phyloP scores from a whole-genome alignment of 164 flowering plant genomes.

The Amborella trichopoda region DNA sequence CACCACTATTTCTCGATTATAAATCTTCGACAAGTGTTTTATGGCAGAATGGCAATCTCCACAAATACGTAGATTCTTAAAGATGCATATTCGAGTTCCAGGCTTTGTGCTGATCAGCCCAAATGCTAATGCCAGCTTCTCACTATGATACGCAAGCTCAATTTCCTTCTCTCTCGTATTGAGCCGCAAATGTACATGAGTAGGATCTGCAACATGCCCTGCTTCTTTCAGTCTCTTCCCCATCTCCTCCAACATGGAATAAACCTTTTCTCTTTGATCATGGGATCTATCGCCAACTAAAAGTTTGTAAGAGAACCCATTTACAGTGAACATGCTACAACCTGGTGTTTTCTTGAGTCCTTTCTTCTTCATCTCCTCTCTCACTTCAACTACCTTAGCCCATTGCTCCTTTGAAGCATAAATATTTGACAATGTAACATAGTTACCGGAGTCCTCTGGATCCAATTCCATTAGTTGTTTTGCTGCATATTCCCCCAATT shows the following conservation, averaged over 20 bases:
- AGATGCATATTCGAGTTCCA: too few species aligned
- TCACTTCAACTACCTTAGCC: constrained; percentile 25
- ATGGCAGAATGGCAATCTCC: too few species aligned
- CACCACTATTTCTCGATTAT: constrained; percentile 26
- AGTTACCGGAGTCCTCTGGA: constrained; percentile 30
- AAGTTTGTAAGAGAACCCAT: constrained; percentile 33
- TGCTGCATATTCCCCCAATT: constrained; percentile 27
- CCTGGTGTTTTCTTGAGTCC: constrained; percentile 34
- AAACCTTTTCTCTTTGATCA: constrained; percentile 15
- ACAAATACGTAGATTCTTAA: too few species aligned
- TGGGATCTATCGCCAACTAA: constrained; percentile 22
- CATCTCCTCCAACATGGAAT: constrained; percentile 14
- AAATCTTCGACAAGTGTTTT: too few species aligned
- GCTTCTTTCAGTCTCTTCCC: constrained; percentile 16
- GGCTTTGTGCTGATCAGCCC: constrained; percentile 62
- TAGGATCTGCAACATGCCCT: constrained; percentile 51
- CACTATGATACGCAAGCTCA: constrained; percentile 50
- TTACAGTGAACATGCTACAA: constrained; percentile 21
- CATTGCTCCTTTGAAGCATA: constrained; percentile 23
- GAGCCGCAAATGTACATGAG: constrained; percentile 43
- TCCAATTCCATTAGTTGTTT: constrained; percentile 24
- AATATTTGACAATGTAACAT: constrained; percentile 29
- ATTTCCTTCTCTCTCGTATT: constrained; percentile 22
- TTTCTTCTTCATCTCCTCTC: constrained; percentile 22
- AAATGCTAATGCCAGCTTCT: constrained; percentile 85